These are phyloP conservation scores for Annona squamosa DNA, from an alignment of 164 flowering plant genomes.

Conservation along the genomic window DNA sequence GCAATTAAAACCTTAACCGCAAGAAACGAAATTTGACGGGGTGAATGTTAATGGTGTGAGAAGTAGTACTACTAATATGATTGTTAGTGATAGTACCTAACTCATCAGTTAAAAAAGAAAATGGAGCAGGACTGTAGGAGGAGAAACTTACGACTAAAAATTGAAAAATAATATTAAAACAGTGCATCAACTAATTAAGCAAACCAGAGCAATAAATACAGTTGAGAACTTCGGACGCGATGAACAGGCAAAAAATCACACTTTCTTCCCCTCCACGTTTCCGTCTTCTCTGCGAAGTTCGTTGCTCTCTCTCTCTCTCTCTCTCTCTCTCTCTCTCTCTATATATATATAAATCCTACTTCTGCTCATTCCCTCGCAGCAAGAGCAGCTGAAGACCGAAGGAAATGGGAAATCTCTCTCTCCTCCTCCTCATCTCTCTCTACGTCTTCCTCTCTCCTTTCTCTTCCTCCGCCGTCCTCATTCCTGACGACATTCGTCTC, in stretches of 20 bases:
- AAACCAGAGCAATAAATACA: background rate
- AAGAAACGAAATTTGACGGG: too few relatives aligned
- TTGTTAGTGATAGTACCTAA: too few relatives aligned
- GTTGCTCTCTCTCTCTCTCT: background rate
- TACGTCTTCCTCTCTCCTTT: background rate
- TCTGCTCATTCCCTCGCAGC: background rate
- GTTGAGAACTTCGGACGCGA: background rate
- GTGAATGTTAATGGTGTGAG: too few relatives aligned
- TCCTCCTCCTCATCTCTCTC: background rate
- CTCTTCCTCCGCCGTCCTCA: constrained; percentile 3
- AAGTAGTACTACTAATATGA: too few relatives aligned
- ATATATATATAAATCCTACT: background rate
- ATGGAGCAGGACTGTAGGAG: too few relatives aligned
- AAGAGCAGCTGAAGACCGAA: background rate
- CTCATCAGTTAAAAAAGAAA: too few relatives aligned
- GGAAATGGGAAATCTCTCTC: background rate
- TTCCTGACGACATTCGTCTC: constrained; percentile 7
- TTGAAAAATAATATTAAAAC: too few relatives aligned
- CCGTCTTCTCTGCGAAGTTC: background rate
- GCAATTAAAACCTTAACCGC: too few relatives aligned
- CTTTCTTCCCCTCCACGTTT: background rate
- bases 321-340: background rate
- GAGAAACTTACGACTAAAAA: too few relatives aligned
- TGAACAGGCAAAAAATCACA: background rate
- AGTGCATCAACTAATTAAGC: too few relatives aligned